Percentiles rank a stretch among this genome's conserved stretches.
Conservation (phyloP, 305 asterid species). For the Fraxinus sp. region DNA sequence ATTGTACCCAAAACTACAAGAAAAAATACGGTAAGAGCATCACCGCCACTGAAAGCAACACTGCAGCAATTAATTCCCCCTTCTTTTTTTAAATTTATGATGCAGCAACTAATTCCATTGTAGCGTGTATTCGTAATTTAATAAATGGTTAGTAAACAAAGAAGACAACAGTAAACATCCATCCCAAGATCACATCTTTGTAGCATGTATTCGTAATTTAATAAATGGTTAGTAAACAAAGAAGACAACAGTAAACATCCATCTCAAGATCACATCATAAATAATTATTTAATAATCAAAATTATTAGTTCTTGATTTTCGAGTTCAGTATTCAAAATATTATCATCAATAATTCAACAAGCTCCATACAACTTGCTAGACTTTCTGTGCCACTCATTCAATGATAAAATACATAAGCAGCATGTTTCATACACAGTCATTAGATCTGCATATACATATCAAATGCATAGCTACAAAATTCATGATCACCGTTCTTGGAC, state of each 20-base stretch:
- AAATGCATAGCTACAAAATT: neutral
- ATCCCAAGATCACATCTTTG: too few relatives aligned
- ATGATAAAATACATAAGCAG: conserved; percentile 18
- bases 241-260: conserved; percentile 20
- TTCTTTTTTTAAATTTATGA: too few relatives aligned
- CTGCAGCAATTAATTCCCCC: conserved; percentile 9
- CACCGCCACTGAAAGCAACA: conserved; percentile 27
- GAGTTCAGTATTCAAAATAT: neutral
- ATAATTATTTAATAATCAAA: conserved; percentile 21
- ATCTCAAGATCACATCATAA: conserved; percentile 22
- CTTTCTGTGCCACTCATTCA: conserved; percentile 13
- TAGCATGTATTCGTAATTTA: conserved; percentile 10
- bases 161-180: too few relatives aligned
- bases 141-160: too few relatives aligned
- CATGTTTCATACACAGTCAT: neutral
- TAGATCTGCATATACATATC: neutral
- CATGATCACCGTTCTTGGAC: neutral
- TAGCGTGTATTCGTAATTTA: too few relatives aligned
- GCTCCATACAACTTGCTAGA: conserved; percentile 21
- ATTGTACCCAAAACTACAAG: neutral
- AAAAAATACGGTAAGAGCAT: conserved; percentile 5
- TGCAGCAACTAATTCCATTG: too few relatives aligned
- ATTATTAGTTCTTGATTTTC: conserved; percentile 16
- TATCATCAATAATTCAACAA: conserved; percentile 20
- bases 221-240: conserved; percentile 20